A percentile compares a stretch with the other conserved stretches of the same genome.
phyloP scores from a whole-genome alignment of 768 basidiomycete species.

The Trametes elegans region DNA sequence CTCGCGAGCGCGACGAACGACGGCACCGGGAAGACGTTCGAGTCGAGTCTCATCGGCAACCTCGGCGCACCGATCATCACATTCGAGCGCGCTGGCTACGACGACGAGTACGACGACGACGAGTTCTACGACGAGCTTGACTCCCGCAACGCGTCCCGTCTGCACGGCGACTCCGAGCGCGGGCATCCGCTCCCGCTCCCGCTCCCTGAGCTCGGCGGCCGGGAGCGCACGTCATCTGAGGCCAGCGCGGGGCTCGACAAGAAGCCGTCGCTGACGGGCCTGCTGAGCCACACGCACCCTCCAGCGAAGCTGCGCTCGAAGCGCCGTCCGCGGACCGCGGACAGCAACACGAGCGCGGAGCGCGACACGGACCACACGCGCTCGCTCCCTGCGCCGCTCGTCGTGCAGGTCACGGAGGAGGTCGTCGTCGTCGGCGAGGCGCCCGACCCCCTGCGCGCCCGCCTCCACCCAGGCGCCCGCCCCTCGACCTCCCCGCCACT shows the following conservation, averaged over 20 bases:
- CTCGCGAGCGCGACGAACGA: background rate
- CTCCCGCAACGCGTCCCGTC: background rate
- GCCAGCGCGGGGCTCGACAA: background rate
- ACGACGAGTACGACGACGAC: conserved; percentile 49
- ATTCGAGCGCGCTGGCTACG: conserved; percentile 49
- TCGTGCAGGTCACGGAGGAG: conserved; percentile 10
- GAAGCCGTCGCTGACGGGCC: conserved; percentile 4
- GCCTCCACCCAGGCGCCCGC: background rate
- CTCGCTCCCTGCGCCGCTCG: conserved; percentile 4
- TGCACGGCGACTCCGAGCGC: background rate
- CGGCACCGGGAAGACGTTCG: conserved; percentile 8
- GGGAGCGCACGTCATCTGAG: too few relatives aligned
- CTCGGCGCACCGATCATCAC: conserved; percentile 22
- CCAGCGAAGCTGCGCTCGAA: background rate
- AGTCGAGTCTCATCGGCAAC: conserved; percentile 21
- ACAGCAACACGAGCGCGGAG: background rate
- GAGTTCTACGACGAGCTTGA: background rate
- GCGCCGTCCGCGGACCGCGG: conserved; percentile 9
- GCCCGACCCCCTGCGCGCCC: background rate
- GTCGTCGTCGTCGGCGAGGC: conserved; percentile 7
- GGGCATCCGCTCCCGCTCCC: background rate
- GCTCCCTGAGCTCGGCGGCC: too few relatives aligned
- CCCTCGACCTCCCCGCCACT: background rate
- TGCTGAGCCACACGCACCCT: background rate
- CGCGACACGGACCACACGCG: conserved; percentile 3